Percentiles rank a stretch among this genome's conserved stretches.
Evolutionary conservation across 2,329 filamentous ascomycete genomes (phyloP).

Genomic region (Tympanopsis confertula): DNA sequence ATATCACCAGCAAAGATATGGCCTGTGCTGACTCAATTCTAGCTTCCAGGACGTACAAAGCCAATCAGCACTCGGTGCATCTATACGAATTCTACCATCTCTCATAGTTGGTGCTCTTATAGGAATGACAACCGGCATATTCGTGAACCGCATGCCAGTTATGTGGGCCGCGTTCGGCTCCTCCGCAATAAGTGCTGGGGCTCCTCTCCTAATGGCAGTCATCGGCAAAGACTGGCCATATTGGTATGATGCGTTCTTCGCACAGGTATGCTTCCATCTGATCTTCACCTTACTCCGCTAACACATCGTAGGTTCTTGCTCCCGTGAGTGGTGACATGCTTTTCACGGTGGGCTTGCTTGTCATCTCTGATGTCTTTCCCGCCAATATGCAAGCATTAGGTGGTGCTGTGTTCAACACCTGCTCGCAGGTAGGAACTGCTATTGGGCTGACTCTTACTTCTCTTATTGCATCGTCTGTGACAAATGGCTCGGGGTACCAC

Average conservation of each 20-base stretch:
- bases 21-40: conserved; percentile 4
- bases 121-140: conserved; percentile 31
- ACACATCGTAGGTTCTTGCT: conserved; percentile 27
- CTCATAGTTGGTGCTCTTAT: conserved; percentile 27
- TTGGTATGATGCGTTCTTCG: conserved; percentile 33
- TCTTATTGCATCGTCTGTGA: conserved; percentile 32
- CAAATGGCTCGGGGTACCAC: conserved; percentile 18
- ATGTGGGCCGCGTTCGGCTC: conserved; percentile 24
- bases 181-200: conserved; percentile 26
- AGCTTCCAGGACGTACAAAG: conserved; percentile 39
- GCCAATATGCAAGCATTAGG: conserved; percentile 44
- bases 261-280: conserved; percentile 9
- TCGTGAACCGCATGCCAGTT: conserved; percentile 27
- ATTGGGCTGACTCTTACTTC: conserved; percentile 38
- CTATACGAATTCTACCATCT: conserved; percentile 31
- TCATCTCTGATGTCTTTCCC: conserved; percentile 41
- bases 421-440: conserved; percentile 40
- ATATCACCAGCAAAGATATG: too few species aligned
- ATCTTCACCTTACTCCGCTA: conserved; percentile 16
- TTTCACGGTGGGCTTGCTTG: conserved; percentile 41
- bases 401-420: conserved; percentile 49
- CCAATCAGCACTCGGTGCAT: conserved; percentile 29
- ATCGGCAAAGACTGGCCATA: conserved; percentile 34
- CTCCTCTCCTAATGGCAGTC: conserved; percentile 43
- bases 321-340: conserved; percentile 33